Base-by-base conservation (phyloP, 768 basidiomycete genomes). In the Sporobolomyces phaffii region DNA sequence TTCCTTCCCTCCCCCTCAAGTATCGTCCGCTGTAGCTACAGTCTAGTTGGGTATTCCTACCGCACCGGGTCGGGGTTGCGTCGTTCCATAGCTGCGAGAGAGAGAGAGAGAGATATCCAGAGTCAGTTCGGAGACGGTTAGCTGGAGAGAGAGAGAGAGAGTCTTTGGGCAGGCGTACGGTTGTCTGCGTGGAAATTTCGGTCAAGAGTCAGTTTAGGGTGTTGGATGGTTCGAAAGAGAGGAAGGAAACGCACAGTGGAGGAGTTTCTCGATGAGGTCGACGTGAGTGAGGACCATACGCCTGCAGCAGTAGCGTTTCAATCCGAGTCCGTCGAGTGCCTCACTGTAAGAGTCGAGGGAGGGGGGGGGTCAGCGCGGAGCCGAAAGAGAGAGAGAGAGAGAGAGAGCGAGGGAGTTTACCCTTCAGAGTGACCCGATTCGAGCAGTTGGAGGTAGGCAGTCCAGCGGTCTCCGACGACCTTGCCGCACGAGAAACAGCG, bases 251-350 rank as follows among this genome's bases (percentile, higher is more conserved):
- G 73, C 57, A 96, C 92, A 98, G 74, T 94, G 91, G 28, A 98
- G 81, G 22, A 97, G 83, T 79, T 97, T 97, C 80, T 97, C 94
- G 73, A 97, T 97, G 69, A 97, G 82, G 79, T 97, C 94, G 62
- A 97, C 94, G 77, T 98, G 94, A 0, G 94, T 97, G 60, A 97
- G 80, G 8, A 98, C 90, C 94, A 97, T 98, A 51, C 94, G 84
- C 50, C 93, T 83, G 79, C 94, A 97, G 79, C 94, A 98, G 76
- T 98, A 98, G 61, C 94, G 81, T 78, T 90, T 93, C 49, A 98
- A 79, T 72, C 92, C 88, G 2, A 94, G 80, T 73, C 88, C 86
- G 68, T 93, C 91, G 48, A 96, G 82, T 7, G 91, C 91, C 60
- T 94, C 91, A 73, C 92, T 94, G 70, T 47, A 34, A 58, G 8